phyloP scores from a whole-genome alignment of 2,329 filamentous ascomycete species.

The Cladorrhinum sp. region DNA sequence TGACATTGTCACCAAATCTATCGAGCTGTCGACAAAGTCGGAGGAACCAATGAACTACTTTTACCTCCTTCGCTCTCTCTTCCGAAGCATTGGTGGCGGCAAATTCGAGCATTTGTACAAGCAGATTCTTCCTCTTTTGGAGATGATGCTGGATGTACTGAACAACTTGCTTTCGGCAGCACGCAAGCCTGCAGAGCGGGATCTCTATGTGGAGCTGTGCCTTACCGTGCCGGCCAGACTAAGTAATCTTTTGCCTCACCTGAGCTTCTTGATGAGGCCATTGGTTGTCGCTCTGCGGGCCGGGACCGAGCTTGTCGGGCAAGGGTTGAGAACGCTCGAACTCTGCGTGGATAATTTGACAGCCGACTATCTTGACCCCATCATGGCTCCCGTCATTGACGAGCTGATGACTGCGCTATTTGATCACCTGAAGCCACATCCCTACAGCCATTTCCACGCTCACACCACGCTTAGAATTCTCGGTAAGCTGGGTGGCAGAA shows the following conservation, averaged over 20 bases:
- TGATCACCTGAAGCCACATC: slow-evolving; percentile 88
- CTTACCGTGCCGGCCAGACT: slow-evolving; percentile 92
- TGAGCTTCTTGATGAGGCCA: slow-evolving; percentile 95
- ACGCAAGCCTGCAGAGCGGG: slow-evolving; percentile 82
- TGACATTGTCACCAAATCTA: slow-evolving; percentile 95
- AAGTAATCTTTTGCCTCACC: slow-evolving; percentile 89
- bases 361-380: slow-evolving; percentile 94
- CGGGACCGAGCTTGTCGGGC: slow-evolving; percentile 89
- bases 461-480: slow-evolving; percentile 98
- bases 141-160: slow-evolving; percentile 96
- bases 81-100: slow-evolving; percentile 93
- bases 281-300: slow-evolving; percentile 92
- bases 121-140: slow-evolving; percentile 89
- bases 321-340: slow-evolving; percentile 88
- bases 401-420: slow-evolving; percentile 97
- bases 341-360: slow-evolving; percentile 98
- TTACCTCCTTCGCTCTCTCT: slow-evolving; percentile 83
- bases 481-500: slow-evolving; percentile 91
- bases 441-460: slow-evolving; percentile 95
- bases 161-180: slow-evolving; percentile 92
- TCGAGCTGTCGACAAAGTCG: slow-evolving; percentile 90
- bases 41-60: slow-evolving; percentile 99
- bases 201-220: slow-evolving; percentile 95
- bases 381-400: slow-evolving; percentile 98
- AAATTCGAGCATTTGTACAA: slow-evolving; percentile 98